Evolutionary conservation across 768 basidiomycete genomes (phyloP).

Genomic region (Rickenella mellea): DNA sequence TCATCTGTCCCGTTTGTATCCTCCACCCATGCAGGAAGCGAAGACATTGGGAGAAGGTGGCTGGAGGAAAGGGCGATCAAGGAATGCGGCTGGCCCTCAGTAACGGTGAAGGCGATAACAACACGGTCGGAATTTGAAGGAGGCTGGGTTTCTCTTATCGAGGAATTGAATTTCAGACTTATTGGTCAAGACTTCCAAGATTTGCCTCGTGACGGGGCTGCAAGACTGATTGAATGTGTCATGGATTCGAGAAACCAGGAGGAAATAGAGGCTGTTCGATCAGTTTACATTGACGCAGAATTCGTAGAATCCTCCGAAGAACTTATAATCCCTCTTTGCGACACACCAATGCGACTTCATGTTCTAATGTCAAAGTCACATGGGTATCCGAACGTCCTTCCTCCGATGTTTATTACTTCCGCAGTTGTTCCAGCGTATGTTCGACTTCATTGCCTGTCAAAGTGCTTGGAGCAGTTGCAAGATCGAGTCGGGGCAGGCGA

Average conservation of each 20-base stretch:
- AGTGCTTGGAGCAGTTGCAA: slow-evolving; percentile 48
- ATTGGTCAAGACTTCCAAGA: slow-evolving; percentile 30
- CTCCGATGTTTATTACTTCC: slow-evolving; percentile 72
- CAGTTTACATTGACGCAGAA: slow-evolving; percentile 36
- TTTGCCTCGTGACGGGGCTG: background rate
- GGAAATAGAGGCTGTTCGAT: slow-evolving; percentile 10
- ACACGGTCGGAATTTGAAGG: slow-evolving; percentile 26
- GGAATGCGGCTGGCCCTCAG: slow-evolving; percentile 74
- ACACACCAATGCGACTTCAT: slow-evolving; percentile 56
- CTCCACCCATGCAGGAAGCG: slow-evolving; percentile 50
- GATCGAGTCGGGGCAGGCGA: slow-evolving; percentile 50
- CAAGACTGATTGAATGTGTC: slow-evolving; percentile 6
- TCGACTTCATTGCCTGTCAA: slow-evolving; percentile 70
- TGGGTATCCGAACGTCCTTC: slow-evolving; percentile 39
- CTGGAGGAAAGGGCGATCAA: slow-evolving; percentile 71
- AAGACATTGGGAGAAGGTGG: slow-evolving; percentile 68
- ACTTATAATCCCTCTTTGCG: slow-evolving; percentile 54
- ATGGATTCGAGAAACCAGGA: slow-evolving; percentile 6
- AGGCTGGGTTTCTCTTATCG: slow-evolving; percentile 47
- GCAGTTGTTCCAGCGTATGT: slow-evolving; percentile 65
- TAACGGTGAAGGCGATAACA: slow-evolving; percentile 51
- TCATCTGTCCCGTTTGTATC: slow-evolving; percentile 65
- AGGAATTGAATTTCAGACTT: slow-evolving; percentile 43
- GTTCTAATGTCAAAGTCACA: slow-evolving; percentile 46
- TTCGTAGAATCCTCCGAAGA: slow-evolving; percentile 36